A percentile compares a stretch with the other conserved stretches of the same genome.
Evolutionary conservation across 768 basidiomycete genomes (phyloP).

Genomic region (Mrakia blollopis): DNA sequence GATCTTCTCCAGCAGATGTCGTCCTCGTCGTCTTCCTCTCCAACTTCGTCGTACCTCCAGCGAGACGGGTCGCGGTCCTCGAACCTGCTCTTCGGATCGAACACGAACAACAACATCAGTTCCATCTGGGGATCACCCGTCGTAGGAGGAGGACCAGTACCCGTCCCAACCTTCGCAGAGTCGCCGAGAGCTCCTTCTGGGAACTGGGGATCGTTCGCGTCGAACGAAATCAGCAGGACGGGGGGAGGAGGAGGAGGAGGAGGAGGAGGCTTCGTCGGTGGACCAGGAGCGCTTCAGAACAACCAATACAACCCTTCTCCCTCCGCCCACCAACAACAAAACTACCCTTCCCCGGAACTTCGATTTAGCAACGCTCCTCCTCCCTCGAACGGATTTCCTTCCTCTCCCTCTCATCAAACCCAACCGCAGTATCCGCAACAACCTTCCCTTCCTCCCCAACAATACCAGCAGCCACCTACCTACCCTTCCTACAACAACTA

Average conservation of each 20-base stretch:
- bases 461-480: background rate
- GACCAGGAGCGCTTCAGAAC: background rate
- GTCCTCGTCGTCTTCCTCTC: background rate
- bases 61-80: background rate
- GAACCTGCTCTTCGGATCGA: conserved; percentile 13
- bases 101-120: background rate
- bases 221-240: background rate
- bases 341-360: background rate
- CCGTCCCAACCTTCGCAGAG: background rate
- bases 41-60: background rate
- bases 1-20: conserved; percentile 20
- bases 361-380: background rate
- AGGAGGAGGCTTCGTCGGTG: background rate
- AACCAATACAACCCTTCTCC: background rate
- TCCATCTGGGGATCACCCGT: conserved; percentile 15
- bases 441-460: background rate
- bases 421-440: background rate
- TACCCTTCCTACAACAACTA: background rate
- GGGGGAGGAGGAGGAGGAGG: background rate
- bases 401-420: background rate
- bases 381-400: background rate
- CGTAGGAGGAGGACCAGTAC: background rate
- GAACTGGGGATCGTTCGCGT: background rate
- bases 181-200: background rate
- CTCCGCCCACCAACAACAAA: background rate